Base-by-base conservation (phyloP, 2,329 filamentous ascomycete species). In the Hysterium pulicare region DNA sequence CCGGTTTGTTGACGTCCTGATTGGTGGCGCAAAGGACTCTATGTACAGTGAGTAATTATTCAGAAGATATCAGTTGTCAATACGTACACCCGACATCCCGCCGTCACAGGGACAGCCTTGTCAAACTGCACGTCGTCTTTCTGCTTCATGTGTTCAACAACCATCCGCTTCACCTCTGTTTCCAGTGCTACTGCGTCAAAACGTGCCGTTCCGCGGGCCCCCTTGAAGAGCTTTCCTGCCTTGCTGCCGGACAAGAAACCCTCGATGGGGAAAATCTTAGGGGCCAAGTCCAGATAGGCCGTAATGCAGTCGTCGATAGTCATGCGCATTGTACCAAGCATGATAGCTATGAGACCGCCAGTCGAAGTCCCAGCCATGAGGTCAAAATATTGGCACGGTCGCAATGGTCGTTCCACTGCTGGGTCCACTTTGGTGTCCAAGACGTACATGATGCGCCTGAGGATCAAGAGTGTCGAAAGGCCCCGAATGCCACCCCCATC, bases 301-400 rank as follows among this genome's bases (percentile, higher is more conserved):
- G 9, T 23, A 7, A 59, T 58, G 23, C 51, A 58, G 9, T 54
- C 47, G 17, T 57, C 48, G 30, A 58, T 45, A 4, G 37, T 50
- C 54, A 60, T 59, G 2, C 50, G 26, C 10, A 60, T 17, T n/a
- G 53, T 39, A n/a, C 57, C 57, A 4, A 61, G 51, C 57, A 61
- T 61, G 22, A 59, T 57, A 2, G 57, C 55, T 26, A 61, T 61
- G 13, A 57, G 57, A 55, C 57, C 55, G 31, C 59, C 56, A 2
- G 59, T 62, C 40, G 58, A 59, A 19, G 58, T 63, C n/a, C 58
- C 59, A 24, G 57, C 59, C 31, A 62, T 58, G 13, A 62, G 41
- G 17, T 63, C 51, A 38, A 61, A 63, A 21, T 49, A 41, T 17
- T 62, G 56, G 36, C 55, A 55, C 21, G 58, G 59, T 30, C 30